Evolutionary conservation across 805 yeast genomes (phyloP).

Genomic region (Scheffersomyces coipomensis): DNA sequence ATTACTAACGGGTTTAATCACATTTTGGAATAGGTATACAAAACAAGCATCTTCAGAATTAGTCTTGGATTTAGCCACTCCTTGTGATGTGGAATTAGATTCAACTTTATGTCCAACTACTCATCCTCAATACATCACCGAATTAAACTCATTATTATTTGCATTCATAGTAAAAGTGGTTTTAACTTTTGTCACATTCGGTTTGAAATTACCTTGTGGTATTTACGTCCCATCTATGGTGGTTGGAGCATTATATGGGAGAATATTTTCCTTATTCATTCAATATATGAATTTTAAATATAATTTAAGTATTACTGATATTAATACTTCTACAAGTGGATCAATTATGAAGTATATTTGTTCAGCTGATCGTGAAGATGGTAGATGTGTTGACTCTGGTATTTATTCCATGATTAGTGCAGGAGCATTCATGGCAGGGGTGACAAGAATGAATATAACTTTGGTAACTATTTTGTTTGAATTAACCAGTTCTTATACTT

Average conservation of each 20-base stretch:
- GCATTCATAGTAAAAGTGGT: constrained; percentile 46
- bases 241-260: constrained; percentile 58
- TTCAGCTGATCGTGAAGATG: constrained; percentile 5
- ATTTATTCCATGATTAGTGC: constrained; percentile 56
- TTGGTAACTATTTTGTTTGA: constrained; percentile 52
- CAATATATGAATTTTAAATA: constrained; percentile 32
- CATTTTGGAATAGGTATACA: constrained; percentile 50
- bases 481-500: constrained; percentile 54
- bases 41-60: constrained; percentile 49
- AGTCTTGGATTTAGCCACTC: constrained; percentile 47
- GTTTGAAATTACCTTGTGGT: constrained; percentile 59
- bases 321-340: constrained; percentile 3
- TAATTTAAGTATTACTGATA: constrained; percentile 3
- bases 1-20: constrained; percentile 42
- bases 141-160: constrained; percentile 28
- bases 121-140: constrained; percentile 23
- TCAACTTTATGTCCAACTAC: constrained; percentile 28
- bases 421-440: constrained; percentile 58
- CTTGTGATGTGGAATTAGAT: constrained; percentile 39
- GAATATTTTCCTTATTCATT: constrained; percentile 44
- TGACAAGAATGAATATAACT: constrained; percentile 54
- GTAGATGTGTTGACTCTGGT: constrained; percentile 43
- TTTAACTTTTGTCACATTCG: constrained; percentile 54
- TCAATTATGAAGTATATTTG: constrained; percentile 13
- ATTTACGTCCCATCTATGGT: constrained; percentile 66